Percentiles rank a stretch among this genome's conserved stretches.
These are phyloP conservation scores for Apostasia ramifera DNA, from an alignment of 106 monocot genomes.

Conservation along the genomic window DNA sequence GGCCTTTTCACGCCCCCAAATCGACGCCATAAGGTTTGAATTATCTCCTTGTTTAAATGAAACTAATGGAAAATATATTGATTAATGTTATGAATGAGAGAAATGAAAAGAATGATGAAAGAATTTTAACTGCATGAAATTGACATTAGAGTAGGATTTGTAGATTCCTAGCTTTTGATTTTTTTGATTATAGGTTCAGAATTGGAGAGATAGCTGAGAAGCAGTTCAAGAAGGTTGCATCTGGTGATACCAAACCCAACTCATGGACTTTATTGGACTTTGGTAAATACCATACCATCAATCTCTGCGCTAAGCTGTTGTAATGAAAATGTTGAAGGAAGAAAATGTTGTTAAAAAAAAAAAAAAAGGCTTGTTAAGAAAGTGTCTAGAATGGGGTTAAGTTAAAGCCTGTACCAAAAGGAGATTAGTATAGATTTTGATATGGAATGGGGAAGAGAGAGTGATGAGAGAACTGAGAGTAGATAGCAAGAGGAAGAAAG, in stretches of 20 bases:
- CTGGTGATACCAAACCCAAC: constrained; percentile 86
- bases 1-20: constrained; percentile 91
- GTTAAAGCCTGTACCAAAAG: no score
- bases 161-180: constrained; percentile 1
- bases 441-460: no score
- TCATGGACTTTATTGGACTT: constrained; percentile 98
- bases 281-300: constrained; percentile 27
- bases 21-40: constrained; percentile 84
- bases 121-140: not conserved
- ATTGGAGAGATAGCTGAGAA: constrained; percentile 85
- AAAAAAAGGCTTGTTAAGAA: no score
- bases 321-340: no score
- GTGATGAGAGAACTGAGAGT: no score
- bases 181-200: constrained; percentile 45
- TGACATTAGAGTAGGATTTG: not conserved
- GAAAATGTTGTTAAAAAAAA: no score
- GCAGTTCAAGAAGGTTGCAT: constrained; percentile 61
- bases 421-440: no score
- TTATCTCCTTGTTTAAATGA: constrained; percentile 1
- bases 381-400: no score
- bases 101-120: not conserved
- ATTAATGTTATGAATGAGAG: not conserved
- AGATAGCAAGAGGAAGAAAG: no score
- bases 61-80: not conserved
- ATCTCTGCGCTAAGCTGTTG: no score